Conservation (phyloP, 2,329 filamentous ascomycete species). For the Colletotrichum destructivum region DNA sequence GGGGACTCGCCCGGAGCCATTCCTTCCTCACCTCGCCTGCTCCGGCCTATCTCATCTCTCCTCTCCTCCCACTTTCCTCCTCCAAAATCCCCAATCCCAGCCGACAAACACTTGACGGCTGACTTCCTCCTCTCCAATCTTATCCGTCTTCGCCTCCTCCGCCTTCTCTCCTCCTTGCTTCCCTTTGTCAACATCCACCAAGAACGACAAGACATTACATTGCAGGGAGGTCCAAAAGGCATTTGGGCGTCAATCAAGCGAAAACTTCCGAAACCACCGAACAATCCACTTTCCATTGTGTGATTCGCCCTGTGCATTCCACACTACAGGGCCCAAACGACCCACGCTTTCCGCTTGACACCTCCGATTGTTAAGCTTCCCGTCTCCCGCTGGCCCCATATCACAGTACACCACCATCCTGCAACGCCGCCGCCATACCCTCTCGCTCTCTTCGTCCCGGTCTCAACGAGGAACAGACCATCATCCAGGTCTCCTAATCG, state of each 20-base stretch:
- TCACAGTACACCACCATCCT: conserved; percentile 12
- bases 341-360: conserved; percentile 41
- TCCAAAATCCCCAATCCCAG: conserved; percentile 35
- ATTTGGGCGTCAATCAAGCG: conserved; percentile 41
- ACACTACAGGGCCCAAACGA: conserved; percentile 33
- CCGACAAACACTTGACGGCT: conserved; percentile 30
- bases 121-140: conserved; percentile 26
- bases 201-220: conserved; percentile 25
- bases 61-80: conserved; percentile 15
- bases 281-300: conserved; percentile 40
- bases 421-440: conserved; percentile 12
- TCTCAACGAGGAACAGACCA: conserved; percentile 4
- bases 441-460: conserved; percentile 3
- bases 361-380: conserved; percentile 43
- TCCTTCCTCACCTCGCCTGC: conserved; percentile 36
- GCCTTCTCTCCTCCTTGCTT: conserved; percentile 8
- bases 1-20: conserved; percentile 4
- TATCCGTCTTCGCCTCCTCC: conserved; percentile 25
- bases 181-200: conserved; percentile 4
- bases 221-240: conserved; percentile 33
- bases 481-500: neutral
- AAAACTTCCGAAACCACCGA: conserved; percentile 23
- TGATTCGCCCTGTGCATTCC: conserved; percentile 40
- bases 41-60: conserved; percentile 30
- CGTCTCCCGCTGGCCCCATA: conserved; percentile 41